Evolutionary conservation across 805 yeast genomes (phyloP), one percentile per base, ranked within the genome.

Genomic region (Saccharomycopsis guyanensis): DNA sequence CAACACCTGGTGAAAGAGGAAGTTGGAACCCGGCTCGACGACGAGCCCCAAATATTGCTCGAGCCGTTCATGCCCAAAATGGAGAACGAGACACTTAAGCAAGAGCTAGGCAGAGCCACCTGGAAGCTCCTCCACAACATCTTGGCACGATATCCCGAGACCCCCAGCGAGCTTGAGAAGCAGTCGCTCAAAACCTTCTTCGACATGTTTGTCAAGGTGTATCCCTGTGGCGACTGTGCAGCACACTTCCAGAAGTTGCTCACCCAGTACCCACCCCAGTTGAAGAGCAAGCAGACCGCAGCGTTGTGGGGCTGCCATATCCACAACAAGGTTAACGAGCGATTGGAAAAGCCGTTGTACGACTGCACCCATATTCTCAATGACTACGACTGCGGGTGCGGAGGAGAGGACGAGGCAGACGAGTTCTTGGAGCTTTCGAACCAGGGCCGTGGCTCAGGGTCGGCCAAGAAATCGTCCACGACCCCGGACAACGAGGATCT

Each of bases 191-290:
- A 64, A 15, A 73, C 68, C 48, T 93, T 80, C 60, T 72, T 93
- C 18, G 65, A 76, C 19, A 66, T 86, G 31, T 93, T 89, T 66
- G 88, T 93, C 1, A 86, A 89, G 56, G 91, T 93, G 7, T 93
- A 93, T 54, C 98, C 98, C 0, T 91, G 97, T 65, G 95, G 95
- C 3, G 97, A 91, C 60, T 93, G 97, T 65, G 97, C 98, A 0
- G 71, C 86, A 53, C 97, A 93, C 63, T 93, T 93, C 63, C 82
- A 75, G 53, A 65, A 75, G 58, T 65, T 91, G 53, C 64, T 93
- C 47, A 58, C 68, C 47, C 71, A 82, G 56, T 80, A 69, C 57
- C 97, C 98, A 1, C 96, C 96, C 2, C 98, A 93, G 58, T 72
- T 82, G 3, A 69, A 77, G 5, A 72, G 83, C 19, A 71, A 96